Base-by-base conservation (phyloP, 73 alveolate species). In the Loxodes magnus region DNA sequence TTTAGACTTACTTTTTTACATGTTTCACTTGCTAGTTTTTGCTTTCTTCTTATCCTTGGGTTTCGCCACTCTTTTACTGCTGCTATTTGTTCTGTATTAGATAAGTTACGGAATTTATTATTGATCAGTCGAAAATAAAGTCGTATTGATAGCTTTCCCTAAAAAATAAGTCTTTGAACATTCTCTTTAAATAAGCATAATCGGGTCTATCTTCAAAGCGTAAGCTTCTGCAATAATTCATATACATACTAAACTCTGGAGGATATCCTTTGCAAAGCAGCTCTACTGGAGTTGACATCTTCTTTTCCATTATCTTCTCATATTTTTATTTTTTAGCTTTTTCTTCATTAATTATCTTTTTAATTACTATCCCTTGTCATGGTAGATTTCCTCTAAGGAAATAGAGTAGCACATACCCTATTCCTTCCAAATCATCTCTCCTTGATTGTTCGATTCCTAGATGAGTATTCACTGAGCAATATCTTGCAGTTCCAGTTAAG, bases 401-500 rank as follows among this genome's bases (percentile, higher is more conserved):
- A 33, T 65, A 65, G 10, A 65, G 23, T 23, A 65, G 39, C 5
- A 76, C 74, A 60, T 68, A 69, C 10, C 72, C 77, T 36, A 81
- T 56, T 31, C 82, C 43, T 46, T 81, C 94, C 9, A 81, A 28
- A 49, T 81, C 94, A 43, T 81, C 94, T 69, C 94, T 69, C 52
- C 94, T 51, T 15, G 80, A 60, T 43, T 75, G 46, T 51, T 81
- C 89, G 6, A 66, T 68, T 10, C 94, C 94, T 12, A 75, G 36
- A 31, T 76, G 94, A 1, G 94, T 67, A 41, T 72, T 82, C 31
- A 82, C 21, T 15, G 64, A 51, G 43, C 63, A 50, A 65, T 82
- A 77, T 41, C 98, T 48, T 7, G 95, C 91, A 20, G 98, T 88
- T 15, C 98, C 98, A 10, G 98, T 88, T 62, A 88, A 48, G 25